Conservation (phyloP, 768 basidiomycete genomes). For the Boletus reticulatus region DNA sequence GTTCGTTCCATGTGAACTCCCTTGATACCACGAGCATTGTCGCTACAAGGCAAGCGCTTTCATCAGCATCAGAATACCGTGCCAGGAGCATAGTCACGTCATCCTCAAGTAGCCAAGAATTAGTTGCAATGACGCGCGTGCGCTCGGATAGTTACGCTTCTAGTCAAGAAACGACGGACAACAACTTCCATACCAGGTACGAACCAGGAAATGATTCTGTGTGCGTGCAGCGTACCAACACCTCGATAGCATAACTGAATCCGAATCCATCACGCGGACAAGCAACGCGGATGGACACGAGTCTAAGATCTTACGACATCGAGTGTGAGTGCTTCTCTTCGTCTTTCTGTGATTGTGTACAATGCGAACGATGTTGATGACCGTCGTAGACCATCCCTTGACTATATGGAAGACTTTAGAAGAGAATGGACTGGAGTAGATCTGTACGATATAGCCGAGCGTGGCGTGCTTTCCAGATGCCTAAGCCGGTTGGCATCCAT, state of each 20-base stretch:
- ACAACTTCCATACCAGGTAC: background rate
- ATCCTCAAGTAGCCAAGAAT: background rate
- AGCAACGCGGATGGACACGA: background rate
- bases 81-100: background rate
- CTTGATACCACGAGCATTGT: background rate
- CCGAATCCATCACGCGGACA: background rate
- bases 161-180: background rate
- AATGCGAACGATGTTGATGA: background rate
- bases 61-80: background rate
- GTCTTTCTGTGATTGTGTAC: background rate
- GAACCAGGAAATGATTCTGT: background rate
- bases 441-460: slow-evolving; percentile 6
- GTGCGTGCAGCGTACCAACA: too few relatives aligned
- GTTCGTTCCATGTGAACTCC: background rate
- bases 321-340: background rate
- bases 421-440: background rate
- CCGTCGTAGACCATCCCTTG: slow-evolving; percentile 5
- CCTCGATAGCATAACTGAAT: background rate
- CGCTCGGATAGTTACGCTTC: background rate
- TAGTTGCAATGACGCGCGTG: background rate
- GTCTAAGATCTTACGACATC: background rate
- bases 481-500: slow-evolving; percentile 8
- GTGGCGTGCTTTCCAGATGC: background rate
- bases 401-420: background rate
- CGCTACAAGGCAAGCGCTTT: background rate